A percentile compares a stretch with the other conserved stretches of the same genome.
These are phyloP conservation scores for Brassica incana DNA, from an alignment of 345 rosid genomes.

Conservation along the genomic window DNA sequence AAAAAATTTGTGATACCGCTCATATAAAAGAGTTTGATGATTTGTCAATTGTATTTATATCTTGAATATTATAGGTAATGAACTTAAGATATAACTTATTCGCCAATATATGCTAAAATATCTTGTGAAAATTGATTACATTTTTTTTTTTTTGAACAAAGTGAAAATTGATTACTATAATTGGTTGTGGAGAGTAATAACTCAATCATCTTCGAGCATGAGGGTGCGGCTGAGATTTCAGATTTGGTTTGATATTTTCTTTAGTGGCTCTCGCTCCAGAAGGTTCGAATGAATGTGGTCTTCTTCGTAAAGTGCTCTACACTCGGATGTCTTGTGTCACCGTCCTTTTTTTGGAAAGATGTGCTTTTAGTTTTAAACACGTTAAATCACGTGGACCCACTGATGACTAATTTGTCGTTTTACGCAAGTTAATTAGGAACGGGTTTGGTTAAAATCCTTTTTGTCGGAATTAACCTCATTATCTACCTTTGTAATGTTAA, in stretches of 20 bases:
- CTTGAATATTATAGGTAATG: too few species aligned
- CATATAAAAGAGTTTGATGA: too few species aligned
- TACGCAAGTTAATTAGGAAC: not conserved
- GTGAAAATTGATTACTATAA: not conserved
- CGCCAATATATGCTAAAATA: not conserved
- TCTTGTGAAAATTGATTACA: not conserved
- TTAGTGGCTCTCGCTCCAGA: constrained; percentile 11
- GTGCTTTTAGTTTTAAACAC: constrained; percentile 22
- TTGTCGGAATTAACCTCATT: not conserved
- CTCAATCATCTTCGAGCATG: not conserved
- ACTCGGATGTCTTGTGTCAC: constrained; percentile 10
- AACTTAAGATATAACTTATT: too few species aligned
- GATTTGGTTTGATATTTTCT: constrained; percentile 12
- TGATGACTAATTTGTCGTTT: not conserved
- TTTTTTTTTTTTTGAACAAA: too few species aligned
- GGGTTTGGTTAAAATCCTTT: not conserved
- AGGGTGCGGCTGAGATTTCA: constrained; percentile 32
- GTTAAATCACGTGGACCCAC: constrained; percentile 9
- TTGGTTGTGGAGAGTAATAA: not conserved
- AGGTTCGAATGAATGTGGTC: constrained; percentile 26
- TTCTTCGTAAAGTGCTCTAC: not conserved
- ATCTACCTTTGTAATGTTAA: not conserved
- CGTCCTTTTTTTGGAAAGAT: not conserved
- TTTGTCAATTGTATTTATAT: too few species aligned
- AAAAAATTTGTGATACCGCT: too few species aligned